Evolutionary conservation across 2,329 filamentous ascomycete genomes (phyloP).

Genomic region (Ophiostoma quercus): DNA sequence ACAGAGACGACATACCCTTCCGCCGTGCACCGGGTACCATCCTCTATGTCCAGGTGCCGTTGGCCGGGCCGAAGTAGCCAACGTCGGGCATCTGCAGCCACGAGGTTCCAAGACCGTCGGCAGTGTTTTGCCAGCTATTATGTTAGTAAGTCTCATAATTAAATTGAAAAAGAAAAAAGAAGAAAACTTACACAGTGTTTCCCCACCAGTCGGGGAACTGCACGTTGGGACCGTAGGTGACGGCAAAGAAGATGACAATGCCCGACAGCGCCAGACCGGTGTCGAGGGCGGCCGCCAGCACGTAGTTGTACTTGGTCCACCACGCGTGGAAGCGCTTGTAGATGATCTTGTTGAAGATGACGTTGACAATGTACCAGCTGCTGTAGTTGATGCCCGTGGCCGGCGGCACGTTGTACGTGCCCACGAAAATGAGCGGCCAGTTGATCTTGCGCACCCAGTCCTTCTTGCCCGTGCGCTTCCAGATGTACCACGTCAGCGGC

Average conservation of each 20-base stretch:
- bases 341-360: neutral
- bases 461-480: conserved; percentile 21
- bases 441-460: conserved; percentile 6
- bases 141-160: neutral
- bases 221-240: conserved; percentile 20
- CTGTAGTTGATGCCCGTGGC: neutral
- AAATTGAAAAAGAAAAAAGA: neutral
- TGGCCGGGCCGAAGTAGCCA: conserved; percentile 21
- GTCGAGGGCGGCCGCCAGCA: conserved; percentile 33
- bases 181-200: conserved; percentile 18
- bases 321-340: conserved; percentile 21
- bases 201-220: conserved; percentile 23
- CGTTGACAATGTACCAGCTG: neutral
- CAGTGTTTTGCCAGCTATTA: neutral
- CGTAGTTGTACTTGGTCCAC: conserved; percentile 36
- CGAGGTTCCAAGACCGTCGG: conserved; percentile 10
- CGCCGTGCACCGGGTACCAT: neutral
- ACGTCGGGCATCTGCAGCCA: conserved; percentile 16
- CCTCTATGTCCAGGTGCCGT: neutral
- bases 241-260: conserved; percentile 29
- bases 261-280: conserved; percentile 34
- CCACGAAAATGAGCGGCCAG: neutral
- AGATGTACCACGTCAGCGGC: conserved; percentile 8
- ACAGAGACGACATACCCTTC: neutral
- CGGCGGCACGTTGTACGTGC: neutral